Evolutionary conservation across 305 asterid genomes (phyloP).

Genomic region (Solanum hybrid): DNA sequence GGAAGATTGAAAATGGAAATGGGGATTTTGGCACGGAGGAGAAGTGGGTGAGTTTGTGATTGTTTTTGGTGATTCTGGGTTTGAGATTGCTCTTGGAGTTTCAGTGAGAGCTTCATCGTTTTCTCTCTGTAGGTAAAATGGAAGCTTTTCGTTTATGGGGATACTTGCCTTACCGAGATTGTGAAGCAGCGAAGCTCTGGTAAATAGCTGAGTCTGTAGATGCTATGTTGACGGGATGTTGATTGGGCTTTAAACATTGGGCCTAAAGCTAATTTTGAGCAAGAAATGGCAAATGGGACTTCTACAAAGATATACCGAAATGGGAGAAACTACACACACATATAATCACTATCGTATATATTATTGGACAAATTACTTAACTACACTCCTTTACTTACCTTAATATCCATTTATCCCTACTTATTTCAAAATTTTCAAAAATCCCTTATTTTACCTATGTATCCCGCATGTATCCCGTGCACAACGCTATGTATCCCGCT

Average conservation of each 20-base stretch:
- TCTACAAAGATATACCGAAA: neutral
- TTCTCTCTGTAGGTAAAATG: neutral
- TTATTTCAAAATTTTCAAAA: too few relatives aligned
- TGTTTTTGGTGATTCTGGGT: conserved; percentile 18
- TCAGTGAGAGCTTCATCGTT: conserved; percentile 61
- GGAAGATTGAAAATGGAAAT: conserved; percentile 63
- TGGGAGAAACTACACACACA: neutral
- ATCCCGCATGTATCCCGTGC: too few relatives aligned
- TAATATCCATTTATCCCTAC: too few relatives aligned
- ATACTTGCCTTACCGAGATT: neutral
- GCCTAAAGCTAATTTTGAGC: neutral
- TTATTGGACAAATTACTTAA: too few relatives aligned
- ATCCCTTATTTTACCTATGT: too few relatives aligned
- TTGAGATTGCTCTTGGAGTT: conserved; percentile 33
- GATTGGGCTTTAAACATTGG: neutral
- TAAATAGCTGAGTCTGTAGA: neutral
- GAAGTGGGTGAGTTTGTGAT: conserved; percentile 42
- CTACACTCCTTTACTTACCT: too few relatives aligned
- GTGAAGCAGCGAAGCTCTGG: neutral
- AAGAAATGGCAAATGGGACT: neutral
- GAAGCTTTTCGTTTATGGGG: neutral
- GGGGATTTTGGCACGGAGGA: conserved; percentile 81
- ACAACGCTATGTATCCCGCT: too few relatives aligned
- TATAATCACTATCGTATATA: too few relatives aligned
- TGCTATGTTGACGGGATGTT: neutral